These are phyloP conservation scores for Agastache rugosa DNA, from an alignment of 257 asterid genomes.

Conservation along the genomic window DNA sequence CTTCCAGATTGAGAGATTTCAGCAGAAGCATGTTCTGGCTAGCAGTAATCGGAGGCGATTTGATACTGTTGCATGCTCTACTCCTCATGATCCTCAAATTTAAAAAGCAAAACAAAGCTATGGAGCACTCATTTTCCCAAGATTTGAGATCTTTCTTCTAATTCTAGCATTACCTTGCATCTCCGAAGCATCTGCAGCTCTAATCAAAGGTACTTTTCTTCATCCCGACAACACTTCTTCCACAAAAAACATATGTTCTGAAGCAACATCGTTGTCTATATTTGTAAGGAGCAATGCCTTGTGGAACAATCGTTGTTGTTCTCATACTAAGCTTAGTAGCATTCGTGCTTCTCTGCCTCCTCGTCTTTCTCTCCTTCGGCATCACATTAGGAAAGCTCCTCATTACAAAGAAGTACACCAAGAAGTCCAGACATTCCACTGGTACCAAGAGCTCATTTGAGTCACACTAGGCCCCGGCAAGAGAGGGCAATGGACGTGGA, in stretches of 20 bases:
- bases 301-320: constrained; percentile 70
- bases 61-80: constrained; percentile 60
- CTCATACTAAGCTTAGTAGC: constrained; percentile 66
- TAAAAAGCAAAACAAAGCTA: constrained; percentile 57
- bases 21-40: constrained; percentile 88
- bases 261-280: constrained; percentile 7
- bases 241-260: neutral
- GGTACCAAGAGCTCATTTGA: constrained; percentile 90
- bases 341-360: constrained; percentile 58
- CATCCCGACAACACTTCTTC: neutral
- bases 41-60: constrained; percentile 65
- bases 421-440: constrained; percentile 67
- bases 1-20: constrained; percentile 87
- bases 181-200: constrained; percentile 71
- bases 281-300: constrained; percentile 62
- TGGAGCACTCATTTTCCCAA: constrained; percentile 74
- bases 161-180: constrained; percentile 83
- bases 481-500: constrained; percentile 99
- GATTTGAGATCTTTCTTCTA: constrained; percentile 80
- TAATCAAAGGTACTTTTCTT: constrained; percentile 64
- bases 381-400: constrained; percentile 82
- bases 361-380: constrained; percentile 78
- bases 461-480: constrained; percentile 93
- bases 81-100: constrained; percentile 55
- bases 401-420: constrained; percentile 91